phyloP scores from a whole-genome alignment of 2,329 filamentous ascomycete species.

The Drechslera avenae region DNA sequence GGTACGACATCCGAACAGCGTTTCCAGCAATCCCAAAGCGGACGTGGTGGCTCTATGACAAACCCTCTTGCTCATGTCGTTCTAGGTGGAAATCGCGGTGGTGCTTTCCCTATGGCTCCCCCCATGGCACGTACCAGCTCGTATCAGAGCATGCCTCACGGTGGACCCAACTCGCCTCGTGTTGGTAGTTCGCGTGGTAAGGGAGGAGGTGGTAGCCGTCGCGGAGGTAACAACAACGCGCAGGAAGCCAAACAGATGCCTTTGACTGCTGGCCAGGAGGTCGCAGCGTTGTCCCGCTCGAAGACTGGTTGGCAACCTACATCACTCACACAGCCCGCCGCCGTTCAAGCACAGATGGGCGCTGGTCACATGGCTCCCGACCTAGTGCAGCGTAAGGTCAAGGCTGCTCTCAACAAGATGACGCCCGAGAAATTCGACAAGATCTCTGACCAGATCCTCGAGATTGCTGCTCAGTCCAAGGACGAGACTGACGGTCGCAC shows the following conservation, averaged over 20 bases:
- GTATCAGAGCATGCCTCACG: slow-evolving; percentile 63
- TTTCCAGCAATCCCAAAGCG: slow-evolving; percentile 54
- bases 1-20: slow-evolving; percentile 80
- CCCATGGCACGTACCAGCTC: slow-evolving; percentile 69
- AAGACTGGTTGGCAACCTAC: slow-evolving; percentile 87
- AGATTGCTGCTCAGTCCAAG: slow-evolving; percentile 93
- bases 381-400: slow-evolving; percentile 97
- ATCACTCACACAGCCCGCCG: slow-evolving; percentile 48
- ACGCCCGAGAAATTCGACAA: slow-evolving; percentile 98
- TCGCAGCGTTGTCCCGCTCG: slow-evolving; percentile 78
- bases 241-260: slow-evolving; percentile 86
- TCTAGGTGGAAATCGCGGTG: slow-evolving; percentile 57
- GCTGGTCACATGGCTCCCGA: slow-evolving; percentile 74
- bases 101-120: slow-evolving; percentile 63
- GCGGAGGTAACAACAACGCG: slow-evolving; percentile 61
- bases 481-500: slow-evolving; percentile 93
- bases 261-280: slow-evolving; percentile 78
- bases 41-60: slow-evolving; percentile 41
- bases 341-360: slow-evolving; percentile 34
- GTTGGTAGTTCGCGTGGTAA: slow-evolving; percentile 66
- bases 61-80: slow-evolving; percentile 66
- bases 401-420: slow-evolving; percentile 99
- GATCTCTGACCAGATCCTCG: slow-evolving; percentile 90
- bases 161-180: slow-evolving; percentile 72
- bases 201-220: slow-evolving; percentile 65